These are phyloP conservation scores for Aspergillus sp. DNA, from an alignment of 2,329 filamentous ascomycete species.

Conservation along the genomic window DNA sequence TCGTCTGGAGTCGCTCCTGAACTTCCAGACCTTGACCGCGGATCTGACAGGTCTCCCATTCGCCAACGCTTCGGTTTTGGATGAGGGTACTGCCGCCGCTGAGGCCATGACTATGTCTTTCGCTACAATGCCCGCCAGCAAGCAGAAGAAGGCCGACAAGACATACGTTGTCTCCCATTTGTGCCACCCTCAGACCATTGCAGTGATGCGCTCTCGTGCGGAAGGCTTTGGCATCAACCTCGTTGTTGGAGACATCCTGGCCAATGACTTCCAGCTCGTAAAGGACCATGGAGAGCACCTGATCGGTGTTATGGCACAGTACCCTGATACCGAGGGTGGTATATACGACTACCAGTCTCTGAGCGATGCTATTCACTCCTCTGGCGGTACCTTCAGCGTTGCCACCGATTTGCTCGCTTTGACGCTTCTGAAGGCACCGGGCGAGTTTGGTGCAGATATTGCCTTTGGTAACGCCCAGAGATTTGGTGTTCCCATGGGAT, in stretches of 20 bases:
- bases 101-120: conserved; percentile 95
- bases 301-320: conserved; percentile 90
- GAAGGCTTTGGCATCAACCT: conserved; percentile 89
- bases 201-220: conserved; percentile 79
- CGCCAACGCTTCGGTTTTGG: conserved; percentile 85
- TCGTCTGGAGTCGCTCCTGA: conserved; percentile 84
- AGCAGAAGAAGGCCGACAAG: conserved; percentile 73
- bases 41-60: conserved; percentile 86
- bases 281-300: conserved; percentile 76
- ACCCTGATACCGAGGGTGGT: conserved; percentile 83
- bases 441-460: conserved; percentile 92
- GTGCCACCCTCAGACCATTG: conserved; percentile 81
- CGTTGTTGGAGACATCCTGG: conserved; percentile 68
- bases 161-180: conserved; percentile 80
- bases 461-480: conserved; percentile 91
- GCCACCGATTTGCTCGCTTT: conserved; percentile 87
- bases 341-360: conserved; percentile 73
- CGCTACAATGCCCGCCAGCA: conserved; percentile 68
- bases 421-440: conserved; percentile 83
- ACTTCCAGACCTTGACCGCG: conserved; percentile 91
- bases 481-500: conserved; percentile 88
- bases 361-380: conserved; percentile 73
- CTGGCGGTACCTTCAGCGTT: conserved; percentile 77
- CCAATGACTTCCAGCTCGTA: conserved; percentile 63
- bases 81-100: conserved; percentile 88